Conservation (phyloP, 2,329 filamentous ascomycete species). For the Fusarium proliferatum region DNA sequence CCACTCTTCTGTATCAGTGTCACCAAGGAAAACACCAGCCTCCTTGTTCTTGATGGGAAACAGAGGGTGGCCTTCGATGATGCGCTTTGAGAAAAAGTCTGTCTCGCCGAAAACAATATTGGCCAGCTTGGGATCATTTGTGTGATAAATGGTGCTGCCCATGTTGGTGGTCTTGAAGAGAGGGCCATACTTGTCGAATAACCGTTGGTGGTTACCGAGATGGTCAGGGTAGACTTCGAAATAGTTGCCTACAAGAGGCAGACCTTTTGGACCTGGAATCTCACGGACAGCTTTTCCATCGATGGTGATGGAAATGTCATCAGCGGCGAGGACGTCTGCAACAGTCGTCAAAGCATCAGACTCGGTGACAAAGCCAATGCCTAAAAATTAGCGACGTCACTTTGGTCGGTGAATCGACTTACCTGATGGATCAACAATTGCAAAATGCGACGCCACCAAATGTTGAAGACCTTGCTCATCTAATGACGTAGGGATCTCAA, state of each 20-base stretch:
- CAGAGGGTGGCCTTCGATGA: conserved; percentile 62
- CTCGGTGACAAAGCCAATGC: conserved; percentile 52
- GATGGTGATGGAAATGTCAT: conserved; percentile 56
- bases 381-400: conserved; percentile 37
- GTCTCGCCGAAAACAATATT: conserved; percentile 59
- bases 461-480: conserved; percentile 54
- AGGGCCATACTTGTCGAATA: conserved; percentile 64
- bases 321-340: conserved; percentile 50
- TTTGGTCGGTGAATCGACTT: neutral
- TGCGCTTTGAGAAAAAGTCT: conserved; percentile 65
- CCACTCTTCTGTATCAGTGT: conserved; percentile 64
- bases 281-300: conserved; percentile 61
- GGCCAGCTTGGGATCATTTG: conserved; percentile 61
- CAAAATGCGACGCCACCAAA: conserved; percentile 55
- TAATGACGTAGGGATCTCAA: conserved; percentile 51
- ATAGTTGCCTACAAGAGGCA: conserved; percentile 64
- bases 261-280: conserved; percentile 61
- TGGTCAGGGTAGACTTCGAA: conserved; percentile 68
- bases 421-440: conserved; percentile 57
- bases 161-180: conserved; percentile 64
- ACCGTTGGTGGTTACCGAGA: conserved; percentile 65
- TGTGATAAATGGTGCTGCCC: conserved; percentile 61
- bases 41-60: conserved; percentile 55
- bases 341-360: conserved; percentile 48
- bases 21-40: conserved; percentile 59